A percentile compares a stretch with the other conserved stretches of the same genome.
Conservation (phyloP, 2,329 filamentous ascomycete species). For the Xylariales sp. region DNA sequence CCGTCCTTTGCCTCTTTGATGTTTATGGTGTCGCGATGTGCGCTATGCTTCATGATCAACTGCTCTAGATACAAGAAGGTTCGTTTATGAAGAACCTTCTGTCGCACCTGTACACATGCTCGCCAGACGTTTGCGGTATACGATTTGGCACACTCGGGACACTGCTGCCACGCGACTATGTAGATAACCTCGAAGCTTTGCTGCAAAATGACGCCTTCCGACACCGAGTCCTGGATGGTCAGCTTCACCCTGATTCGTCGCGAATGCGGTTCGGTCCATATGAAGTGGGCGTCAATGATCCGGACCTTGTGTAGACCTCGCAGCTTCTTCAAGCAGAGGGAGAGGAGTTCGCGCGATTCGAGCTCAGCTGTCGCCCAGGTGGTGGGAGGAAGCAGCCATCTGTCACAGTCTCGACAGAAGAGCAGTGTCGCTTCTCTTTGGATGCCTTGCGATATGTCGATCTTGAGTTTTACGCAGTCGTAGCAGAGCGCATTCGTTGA, state of each 20-base stretch:
- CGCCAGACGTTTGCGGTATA: conserved; percentile 97
- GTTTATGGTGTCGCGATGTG: conserved; percentile 90
- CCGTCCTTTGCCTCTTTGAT: conserved; percentile 97
- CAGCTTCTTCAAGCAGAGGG: conserved; percentile 84
- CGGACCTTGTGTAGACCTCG: conserved; percentile 82
- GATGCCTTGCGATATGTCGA: conserved; percentile 89
- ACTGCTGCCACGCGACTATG: conserved; percentile 86
- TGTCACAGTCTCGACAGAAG: conserved; percentile 90
- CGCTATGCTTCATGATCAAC: conserved; percentile 88
- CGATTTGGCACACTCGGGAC: conserved; percentile 89
- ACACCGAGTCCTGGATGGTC: conserved; percentile 73
- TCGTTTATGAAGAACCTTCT: conserved; percentile 95
- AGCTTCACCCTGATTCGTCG: conserved; percentile 90
- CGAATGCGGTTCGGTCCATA: conserved; percentile 98
- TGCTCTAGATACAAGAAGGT: conserved; percentile 73
- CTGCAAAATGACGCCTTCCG: conserved; percentile 67
- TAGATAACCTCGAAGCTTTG: conserved; percentile 95
- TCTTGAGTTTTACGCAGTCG: conserved; percentile 90
- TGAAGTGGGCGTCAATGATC: conserved; percentile 92
- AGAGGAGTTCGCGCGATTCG: conserved; percentile 89
- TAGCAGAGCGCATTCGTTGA: conserved; percentile 85
- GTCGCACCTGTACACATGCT: conserved; percentile 87
- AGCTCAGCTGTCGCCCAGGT: conserved; percentile 81
- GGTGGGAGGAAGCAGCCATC: conserved; percentile 82
- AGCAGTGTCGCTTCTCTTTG: conserved; percentile 86